Evolutionary conservation across 352 stramenopile genomes (phyloP), one percentile per base, ranked within the genome.

Genomic region (Phytopythium oedochilum): DNA sequence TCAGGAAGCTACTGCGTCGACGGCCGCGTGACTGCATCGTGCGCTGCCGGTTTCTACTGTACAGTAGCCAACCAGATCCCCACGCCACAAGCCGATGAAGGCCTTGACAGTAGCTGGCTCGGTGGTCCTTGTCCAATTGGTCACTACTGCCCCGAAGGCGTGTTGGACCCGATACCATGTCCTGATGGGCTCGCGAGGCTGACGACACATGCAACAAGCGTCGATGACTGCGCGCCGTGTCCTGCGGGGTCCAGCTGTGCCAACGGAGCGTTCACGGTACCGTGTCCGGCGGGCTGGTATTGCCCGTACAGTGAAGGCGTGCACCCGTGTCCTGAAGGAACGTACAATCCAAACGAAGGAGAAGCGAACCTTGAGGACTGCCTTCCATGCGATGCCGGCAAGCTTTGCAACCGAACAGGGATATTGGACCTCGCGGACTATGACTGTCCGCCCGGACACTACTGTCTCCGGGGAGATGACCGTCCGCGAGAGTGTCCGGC

Each of bases 191-290:
- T 73, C 4, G 83, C 83, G 36, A 64, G 77, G 0, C 46, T 90
- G 2, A 64, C 85, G 42, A 78, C 63, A 0, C 64, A 80, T n/a
- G 79, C 71, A 0, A 63, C 71, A 29, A 75, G 67, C 17, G 29
- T 83, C 17, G 71, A 74, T n/a, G 80, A 92, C 50, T 92, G 84
- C 36, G 80, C 71, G 0, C 66, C 66, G 8, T 98, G 92, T 61
- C 76, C 84, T n/a, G 77, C 80, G 15, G 92, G 92, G 6, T 94
- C 84, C 62, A 96, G 77, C 39, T 98, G 93, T 44, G 65, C 80
- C 5, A 73, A 84, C 22, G 86, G 88, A 8, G 83, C 78, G 2
- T 64, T 66, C 12, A 92, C 78, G 2, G 63, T 86, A 12, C 50
- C 59, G 1, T 97, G 88, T 55, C 78, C 85, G 3, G 63, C 73